Evolutionary conservation across 768 basidiomycete genomes (phyloP).

Genomic region (Xerocomus brunneocitrinus): DNA sequence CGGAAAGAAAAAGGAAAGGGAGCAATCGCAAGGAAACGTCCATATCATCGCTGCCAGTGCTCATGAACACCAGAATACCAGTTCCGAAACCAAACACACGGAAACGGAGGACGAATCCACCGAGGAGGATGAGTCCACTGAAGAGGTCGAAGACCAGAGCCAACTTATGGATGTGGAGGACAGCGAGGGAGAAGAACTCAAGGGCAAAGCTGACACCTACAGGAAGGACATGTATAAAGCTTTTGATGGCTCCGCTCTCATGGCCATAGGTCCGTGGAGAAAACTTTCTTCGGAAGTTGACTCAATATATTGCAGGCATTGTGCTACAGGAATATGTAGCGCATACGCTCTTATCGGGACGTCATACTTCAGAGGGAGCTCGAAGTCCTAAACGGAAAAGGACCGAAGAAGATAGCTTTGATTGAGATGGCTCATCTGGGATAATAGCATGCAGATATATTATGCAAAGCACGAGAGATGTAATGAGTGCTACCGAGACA

Average conservation of each 20-base stretch:
- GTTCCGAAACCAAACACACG: slow-evolving; percentile 9
- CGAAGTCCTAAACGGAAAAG: slow-evolving; percentile 8
- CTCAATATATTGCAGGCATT: slow-evolving; percentile 45
- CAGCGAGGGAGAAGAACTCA: slow-evolving; percentile 2
- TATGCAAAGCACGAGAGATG: background rate
- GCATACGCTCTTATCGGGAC: slow-evolving; percentile 17
- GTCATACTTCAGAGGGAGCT: background rate
- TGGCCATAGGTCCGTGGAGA: slow-evolving; percentile 56
- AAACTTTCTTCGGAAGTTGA: background rate
- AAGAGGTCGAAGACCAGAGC: slow-evolving; percentile 15
- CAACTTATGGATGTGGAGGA: slow-evolving; percentile 8
- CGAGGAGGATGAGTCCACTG: slow-evolving; percentile 13
- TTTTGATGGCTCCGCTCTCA: slow-evolving; percentile 67
- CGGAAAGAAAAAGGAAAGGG: slow-evolving; percentile 36
- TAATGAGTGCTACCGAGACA: slow-evolving; percentile 10
- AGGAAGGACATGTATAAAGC: slow-evolving; percentile 67
- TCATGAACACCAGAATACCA: background rate
- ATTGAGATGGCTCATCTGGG: background rate
- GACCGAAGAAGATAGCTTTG: background rate
- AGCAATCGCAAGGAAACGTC: slow-evolving; percentile 12
- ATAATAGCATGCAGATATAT: slow-evolving; percentile 7
- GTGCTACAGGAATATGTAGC: slow-evolving; percentile 63
- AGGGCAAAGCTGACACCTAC: slow-evolving; percentile 5
- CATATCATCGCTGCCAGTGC: slow-evolving; percentile 20
- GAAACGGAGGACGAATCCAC: slow-evolving; percentile 14